phyloP scores from a whole-genome alignment of 106 monocot species.

The Allium cepa region DNA sequence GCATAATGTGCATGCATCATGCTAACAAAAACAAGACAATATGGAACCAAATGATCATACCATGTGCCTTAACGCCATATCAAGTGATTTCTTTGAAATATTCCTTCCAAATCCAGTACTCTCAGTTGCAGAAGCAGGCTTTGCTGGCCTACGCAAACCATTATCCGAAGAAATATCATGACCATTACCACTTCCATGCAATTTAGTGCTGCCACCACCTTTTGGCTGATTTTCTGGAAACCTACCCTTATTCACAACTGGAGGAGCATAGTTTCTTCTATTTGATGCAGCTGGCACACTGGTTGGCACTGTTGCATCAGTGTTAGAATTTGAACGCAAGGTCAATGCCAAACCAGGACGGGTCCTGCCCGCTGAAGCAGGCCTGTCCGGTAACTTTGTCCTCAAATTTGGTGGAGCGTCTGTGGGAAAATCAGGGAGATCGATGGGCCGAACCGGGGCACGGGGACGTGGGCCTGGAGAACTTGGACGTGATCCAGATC shows the following conservation, averaged over 20 bases:
- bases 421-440: constrained; percentile 55
- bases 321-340: constrained; percentile 26
- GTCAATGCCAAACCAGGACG: constrained; percentile 62
- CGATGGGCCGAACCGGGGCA: constrained; percentile 36
- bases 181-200: constrained; percentile 26
- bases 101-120: constrained; percentile 83
- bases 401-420: constrained; percentile 83
- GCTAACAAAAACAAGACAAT: background rate
- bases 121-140: constrained; percentile 34
- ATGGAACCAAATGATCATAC: constrained; percentile 29
- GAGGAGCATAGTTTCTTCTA: constrained; percentile 38
- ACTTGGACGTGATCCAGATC: constrained; percentile 45
- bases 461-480: constrained; percentile 59
- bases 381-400: constrained; percentile 68
- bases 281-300: constrained; percentile 6
- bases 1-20: background rate
- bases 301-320: constrained; percentile 29
- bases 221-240: constrained; percentile 49
- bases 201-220: constrained; percentile 14
- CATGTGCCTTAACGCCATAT: constrained; percentile 96
- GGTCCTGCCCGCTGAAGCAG: constrained; percentile 63
- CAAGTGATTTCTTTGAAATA: constrained; percentile 90
- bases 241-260: constrained; percentile 37
- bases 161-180: constrained; percentile 19
- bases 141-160: constrained; percentile 30